Evolutionary conservation across 2,329 filamentous ascomycete species (phyloP).

Genomic region (Scytalidium lignicola): DNA sequence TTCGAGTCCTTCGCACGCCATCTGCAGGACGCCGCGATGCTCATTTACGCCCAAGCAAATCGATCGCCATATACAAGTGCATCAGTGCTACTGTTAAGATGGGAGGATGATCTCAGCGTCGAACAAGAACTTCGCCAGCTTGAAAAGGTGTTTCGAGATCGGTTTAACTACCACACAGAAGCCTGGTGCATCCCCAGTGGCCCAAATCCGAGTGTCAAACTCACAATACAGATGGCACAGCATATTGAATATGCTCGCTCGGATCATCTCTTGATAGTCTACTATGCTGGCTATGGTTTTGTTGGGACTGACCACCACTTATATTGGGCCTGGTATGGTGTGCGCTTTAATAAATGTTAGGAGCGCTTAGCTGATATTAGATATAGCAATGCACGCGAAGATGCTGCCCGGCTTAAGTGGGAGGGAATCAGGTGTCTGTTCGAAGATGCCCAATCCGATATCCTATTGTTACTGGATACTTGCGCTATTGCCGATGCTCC

Average conservation of each 20-base stretch:
- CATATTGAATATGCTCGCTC: slow-evolving; percentile 54
- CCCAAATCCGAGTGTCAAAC: slow-evolving; percentile 54
- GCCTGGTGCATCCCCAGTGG: slow-evolving; percentile 57
- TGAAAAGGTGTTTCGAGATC: slow-evolving; percentile 52
- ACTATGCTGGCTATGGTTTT: slow-evolving; percentile 59
- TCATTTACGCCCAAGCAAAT: slow-evolving; percentile 60
- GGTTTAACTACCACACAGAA: slow-evolving; percentile 57
- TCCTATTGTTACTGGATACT: slow-evolving; percentile 58
- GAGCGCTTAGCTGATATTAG: slow-evolving; percentile 30
- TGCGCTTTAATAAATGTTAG: slow-evolving; percentile 16
- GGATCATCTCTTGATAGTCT: slow-evolving; percentile 58
- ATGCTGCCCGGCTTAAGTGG: slow-evolving; percentile 59
- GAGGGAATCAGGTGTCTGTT: slow-evolving; percentile 56
- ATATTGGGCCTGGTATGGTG: slow-evolving; percentile 62
- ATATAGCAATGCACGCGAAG: slow-evolving; percentile 49
- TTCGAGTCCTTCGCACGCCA: slow-evolving; percentile 64
- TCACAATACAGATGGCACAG: slow-evolving; percentile 54
- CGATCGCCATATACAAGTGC: slow-evolving; percentile 52
- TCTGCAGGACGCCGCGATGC: slow-evolving; percentile 63
- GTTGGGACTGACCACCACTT: slow-evolving; percentile 54
- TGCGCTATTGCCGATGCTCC: slow-evolving; percentile 50
- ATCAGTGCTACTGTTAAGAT: slow-evolving; percentile 55
- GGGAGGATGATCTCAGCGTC: slow-evolving; percentile 54
- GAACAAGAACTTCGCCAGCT: slow-evolving; percentile 50
- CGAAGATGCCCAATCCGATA: slow-evolving; percentile 58